These are phyloP conservation scores for Neostapfia colusana DNA, from an alignment of 176 grass and related monocot species.

Conservation along the genomic window DNA sequence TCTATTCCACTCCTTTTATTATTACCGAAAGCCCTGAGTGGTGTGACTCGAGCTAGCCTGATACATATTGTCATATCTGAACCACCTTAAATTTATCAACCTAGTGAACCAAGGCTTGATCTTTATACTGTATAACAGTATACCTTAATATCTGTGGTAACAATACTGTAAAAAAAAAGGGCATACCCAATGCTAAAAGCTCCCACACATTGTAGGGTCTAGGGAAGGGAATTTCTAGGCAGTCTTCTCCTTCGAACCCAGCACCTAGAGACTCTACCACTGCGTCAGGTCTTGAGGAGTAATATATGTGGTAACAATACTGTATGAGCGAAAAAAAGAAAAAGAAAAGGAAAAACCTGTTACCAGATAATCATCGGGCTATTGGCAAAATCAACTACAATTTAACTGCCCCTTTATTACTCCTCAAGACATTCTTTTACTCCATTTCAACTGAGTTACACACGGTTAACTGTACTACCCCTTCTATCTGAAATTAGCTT, in stretches of 20 bases:
- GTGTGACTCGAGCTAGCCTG: background rate
- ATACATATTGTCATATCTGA: background rate
- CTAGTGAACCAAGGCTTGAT: background rate
- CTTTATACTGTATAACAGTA: background rate
- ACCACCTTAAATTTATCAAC: background rate
- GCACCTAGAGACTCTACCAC: too few relatives aligned
- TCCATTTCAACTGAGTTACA: conserved; percentile 6
- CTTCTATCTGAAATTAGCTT: conserved; percentile 21
- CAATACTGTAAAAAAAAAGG: background rate
- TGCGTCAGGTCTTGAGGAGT: too few relatives aligned
- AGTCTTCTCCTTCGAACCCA: too few relatives aligned
- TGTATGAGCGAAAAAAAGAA: background rate
- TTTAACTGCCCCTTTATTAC: conserved; percentile 8
- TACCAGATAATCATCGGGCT: background rate
- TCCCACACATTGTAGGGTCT: too few relatives aligned
- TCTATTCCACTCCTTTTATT: too few relatives aligned
- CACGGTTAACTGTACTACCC: background rate
- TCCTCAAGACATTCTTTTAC: conserved; percentile 1
- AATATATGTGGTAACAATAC: background rate
- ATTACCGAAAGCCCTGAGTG: too few relatives aligned
- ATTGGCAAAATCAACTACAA: background rate
- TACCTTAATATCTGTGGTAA: background rate
- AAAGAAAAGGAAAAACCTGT: background rate
- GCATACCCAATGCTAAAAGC: too few relatives aligned
- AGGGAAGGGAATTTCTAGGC: too few relatives aligned